These are phyloP conservation scores for Begonia masoniana DNA, from an alignment of 306 rosid species.

Conservation along the genomic window DNA sequence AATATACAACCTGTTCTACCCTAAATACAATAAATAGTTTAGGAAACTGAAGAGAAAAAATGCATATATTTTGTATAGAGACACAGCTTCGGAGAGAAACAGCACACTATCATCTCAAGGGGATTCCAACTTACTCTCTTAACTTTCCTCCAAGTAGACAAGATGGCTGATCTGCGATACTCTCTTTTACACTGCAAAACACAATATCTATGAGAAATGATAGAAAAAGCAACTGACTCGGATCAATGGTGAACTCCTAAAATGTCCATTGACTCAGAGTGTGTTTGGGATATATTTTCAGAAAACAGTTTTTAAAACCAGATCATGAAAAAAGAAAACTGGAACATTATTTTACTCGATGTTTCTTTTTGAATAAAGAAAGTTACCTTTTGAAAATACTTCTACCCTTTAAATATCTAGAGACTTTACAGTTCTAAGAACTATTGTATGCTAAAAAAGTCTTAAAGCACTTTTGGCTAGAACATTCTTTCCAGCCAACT, in stretches of 20 bases:
- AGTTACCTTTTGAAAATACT: no score
- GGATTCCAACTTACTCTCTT: conserved; percentile 69
- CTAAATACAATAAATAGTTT: background rate
- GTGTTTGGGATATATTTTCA: no score
- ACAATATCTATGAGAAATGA: conserved; percentile 6
- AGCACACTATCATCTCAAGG: conserved; percentile 1
- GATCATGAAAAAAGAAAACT: conserved; percentile 2
- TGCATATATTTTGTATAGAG: background rate
- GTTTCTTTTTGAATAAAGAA: no score
- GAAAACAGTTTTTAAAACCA: no score
- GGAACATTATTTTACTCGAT: background rate
- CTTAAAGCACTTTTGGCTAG: no score
- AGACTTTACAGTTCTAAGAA: no score
- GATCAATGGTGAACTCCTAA: background rate
- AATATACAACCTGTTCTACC: background rate
- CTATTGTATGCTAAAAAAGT: no score
- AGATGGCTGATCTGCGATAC: conserved; percentile 79
- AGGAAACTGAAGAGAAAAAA: conserved; percentile 1
- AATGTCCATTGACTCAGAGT: no score
- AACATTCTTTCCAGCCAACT: no score
- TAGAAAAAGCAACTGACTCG: background rate
- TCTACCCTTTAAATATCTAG: no score
- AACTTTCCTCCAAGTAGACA: conserved; percentile 69
- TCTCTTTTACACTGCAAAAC: conserved; percentile 81
- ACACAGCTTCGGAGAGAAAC: background rate